Evolutionary conservation across 129 eudicot genomes (phyloP), one percentile per base, ranked within the genome.

Genomic region (Saposhnikovia divaricata): DNA sequence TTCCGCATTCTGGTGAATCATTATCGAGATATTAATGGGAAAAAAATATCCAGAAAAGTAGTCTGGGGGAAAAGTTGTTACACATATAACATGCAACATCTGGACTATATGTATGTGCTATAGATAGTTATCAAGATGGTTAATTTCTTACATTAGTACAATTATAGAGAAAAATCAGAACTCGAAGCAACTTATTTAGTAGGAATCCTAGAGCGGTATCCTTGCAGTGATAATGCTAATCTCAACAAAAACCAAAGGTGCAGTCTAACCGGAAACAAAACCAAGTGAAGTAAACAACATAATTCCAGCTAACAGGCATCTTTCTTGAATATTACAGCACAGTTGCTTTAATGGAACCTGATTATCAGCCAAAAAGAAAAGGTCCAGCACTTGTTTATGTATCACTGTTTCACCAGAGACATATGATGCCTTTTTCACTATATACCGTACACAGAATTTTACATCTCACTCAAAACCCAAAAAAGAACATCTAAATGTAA

Each of bases 361-460:
- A 21, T 51, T 4, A 16, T 65, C 18, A 83, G 75, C 25, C 43
- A 88, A 78, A 63, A 66, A 74, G 81, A 47, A 34, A 76, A 72
- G 76, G 48, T 81, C 80, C 50, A 71, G 75, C 28, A 80, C 79
- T 81, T 85, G 37, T 69, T 76, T 81, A 69, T 82, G 84, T 83
- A 84, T 89, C 88, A 44, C 82, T 72, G 75, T 77, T 83, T 86
- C 87, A 81, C 83, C 83, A 81, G 87, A 86, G 87, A 89, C 78
- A 84, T 80, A 84, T 74, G 90, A 83, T 83, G 85, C 86, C 78
- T 78, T 85, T 77, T 83, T 85, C 85, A 85, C 90, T 83, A 89
- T 87, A 89, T 46, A 84, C 90, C 89, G 86, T 83, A 89, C 77
- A 79, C 92, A 86, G 89, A 86, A 51, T 89, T 85, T 85, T 89